Percentiles rank a stretch among this genome's conserved stretches.
Evolutionary conservation across 805 yeast genomes (phyloP).

Genomic region (Kodamaea leandrae): DNA sequence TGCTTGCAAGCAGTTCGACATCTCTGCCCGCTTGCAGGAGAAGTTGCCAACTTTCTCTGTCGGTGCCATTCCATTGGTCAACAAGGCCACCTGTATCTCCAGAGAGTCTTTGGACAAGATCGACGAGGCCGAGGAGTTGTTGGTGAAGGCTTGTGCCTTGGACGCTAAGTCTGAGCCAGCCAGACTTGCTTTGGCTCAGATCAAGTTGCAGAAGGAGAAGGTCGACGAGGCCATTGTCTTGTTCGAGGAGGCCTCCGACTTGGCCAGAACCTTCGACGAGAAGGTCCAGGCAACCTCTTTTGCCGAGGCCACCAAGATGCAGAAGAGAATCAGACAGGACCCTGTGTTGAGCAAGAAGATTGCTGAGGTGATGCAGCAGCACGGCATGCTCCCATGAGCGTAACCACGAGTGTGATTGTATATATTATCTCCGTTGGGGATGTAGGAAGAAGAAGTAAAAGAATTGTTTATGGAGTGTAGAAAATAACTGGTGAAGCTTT

Average conservation of each 20-base stretch:
- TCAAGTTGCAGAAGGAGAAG: slow-evolving; percentile 78
- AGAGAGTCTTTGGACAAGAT: slow-evolving; percentile 49
- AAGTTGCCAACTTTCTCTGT: slow-evolving; percentile 65
- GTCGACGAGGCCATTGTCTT: slow-evolving; percentile 76
- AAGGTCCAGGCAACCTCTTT: slow-evolving; percentile 86
- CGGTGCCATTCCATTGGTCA: slow-evolving; percentile 86
- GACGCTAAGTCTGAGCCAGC: slow-evolving; percentile 93
- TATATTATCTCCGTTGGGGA: slow-evolving; percentile 3
- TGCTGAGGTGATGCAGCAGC: slow-evolving; percentile 51
- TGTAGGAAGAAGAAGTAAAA: too few relatives aligned
- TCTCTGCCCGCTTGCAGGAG: slow-evolving; percentile 79
- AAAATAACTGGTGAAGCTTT: neutral
- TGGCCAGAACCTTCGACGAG: slow-evolving; percentile 83
- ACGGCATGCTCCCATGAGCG: slow-evolving; percentile 13
- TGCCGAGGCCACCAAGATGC: slow-evolving; percentile 91
- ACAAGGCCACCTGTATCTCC: slow-evolving; percentile 75
- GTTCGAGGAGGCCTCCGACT: slow-evolving; percentile 78
- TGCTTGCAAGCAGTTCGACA: slow-evolving; percentile 82
- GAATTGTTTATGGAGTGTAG: neutral
- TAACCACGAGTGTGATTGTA: slow-evolving; percentile 5
- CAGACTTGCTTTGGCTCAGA: slow-evolving; percentile 85
- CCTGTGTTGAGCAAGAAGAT: slow-evolving; percentile 63
- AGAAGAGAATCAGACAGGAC: slow-evolving; percentile 70
- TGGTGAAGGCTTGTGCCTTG: slow-evolving; percentile 70
- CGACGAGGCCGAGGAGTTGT: slow-evolving; percentile 59